Evolutionary conservation across 192 early-diverging fungal species (phyloP), one percentile per base, ranked within the genome.

Genomic region (Powellomyces hirtus): DNA sequence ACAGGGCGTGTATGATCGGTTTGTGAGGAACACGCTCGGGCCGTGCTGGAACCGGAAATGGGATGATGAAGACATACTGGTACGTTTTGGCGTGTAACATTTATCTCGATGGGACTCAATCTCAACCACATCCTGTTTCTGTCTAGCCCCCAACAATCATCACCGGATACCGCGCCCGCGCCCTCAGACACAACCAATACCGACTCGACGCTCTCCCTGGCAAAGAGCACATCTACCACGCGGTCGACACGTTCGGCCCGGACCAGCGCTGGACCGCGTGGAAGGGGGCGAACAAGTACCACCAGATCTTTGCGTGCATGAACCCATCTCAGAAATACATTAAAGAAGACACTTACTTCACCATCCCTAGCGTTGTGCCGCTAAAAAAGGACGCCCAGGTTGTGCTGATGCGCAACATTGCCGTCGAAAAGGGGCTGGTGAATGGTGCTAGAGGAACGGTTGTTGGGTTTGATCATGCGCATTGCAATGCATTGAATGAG

Each of bases 361-460:
- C n/a, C 16, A 24, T 49, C 46, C 46, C 46, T 7, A 24, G 16
- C 18, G 38, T 2, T 38, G 27, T 56, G 27, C 13, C 11, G 1
- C 73, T 84, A 22, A 76, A 77, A 27, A 35, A 67, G n/a, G 82
- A 76, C 24, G 79, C 77, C 13, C 77, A 79, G 33, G 79, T 81
- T 24, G 36, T 84, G 10, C 62, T 84, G 6, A 20, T 66, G 18
- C 66, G 74, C 36, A 81, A 84, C 62, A 38, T 76, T n/a, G 51
- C 66, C 38, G 34, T 72, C 29, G 1, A 8, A 22, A 2, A 27
- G 1, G 75, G 79, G 7, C 70, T 84, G 4, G 80, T 81, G 10
- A 84, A 84, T 50, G 82, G 82, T 13, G 52, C 73, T 6, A 57
- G 76, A 29, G 82, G 82, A 0, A 36, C 62, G 3, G 64, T 84